Evolutionary conservation across 192 early-diverging fungal genomes (phyloP).

Genomic region (Rhizophagus clarus): DNA sequence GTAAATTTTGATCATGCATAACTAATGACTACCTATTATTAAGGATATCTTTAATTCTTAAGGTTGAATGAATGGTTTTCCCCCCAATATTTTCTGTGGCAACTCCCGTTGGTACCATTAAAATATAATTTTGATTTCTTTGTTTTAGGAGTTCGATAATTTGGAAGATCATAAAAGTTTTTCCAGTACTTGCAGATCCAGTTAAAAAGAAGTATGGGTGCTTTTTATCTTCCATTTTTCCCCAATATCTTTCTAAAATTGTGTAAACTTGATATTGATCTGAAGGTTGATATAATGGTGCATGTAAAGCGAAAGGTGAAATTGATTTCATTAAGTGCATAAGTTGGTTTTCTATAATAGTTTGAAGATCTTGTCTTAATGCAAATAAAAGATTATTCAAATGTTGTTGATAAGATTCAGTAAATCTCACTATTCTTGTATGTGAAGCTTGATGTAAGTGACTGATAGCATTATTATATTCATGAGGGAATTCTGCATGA

Average conservation of each 20-base stretch:
- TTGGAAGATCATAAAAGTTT: conserved; percentile 2
- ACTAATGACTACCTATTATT: not conserved
- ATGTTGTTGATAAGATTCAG: too few relatives aligned
- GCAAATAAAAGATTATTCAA: too few relatives aligned
- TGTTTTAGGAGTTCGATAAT: not conserved
- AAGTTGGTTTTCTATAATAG: not conserved
- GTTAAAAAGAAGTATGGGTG: not conserved
- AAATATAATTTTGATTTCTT: not conserved
- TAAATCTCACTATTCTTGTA: too few relatives aligned
- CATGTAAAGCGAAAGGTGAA: not conserved
- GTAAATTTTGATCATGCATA: not conserved
- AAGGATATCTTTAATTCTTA: not conserved
- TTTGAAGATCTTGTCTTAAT: too few relatives aligned
- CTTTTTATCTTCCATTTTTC: not conserved
- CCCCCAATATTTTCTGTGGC: not conserved
- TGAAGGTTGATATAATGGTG: not conserved
- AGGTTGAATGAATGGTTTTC: not conserved
- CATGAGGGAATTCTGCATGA: too few relatives aligned
- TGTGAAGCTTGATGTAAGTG: too few relatives aligned
- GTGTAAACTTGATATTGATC: not conserved
- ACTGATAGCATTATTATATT: too few relatives aligned
- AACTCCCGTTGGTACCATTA: conserved; percentile 5
- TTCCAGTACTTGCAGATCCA: not conserved
- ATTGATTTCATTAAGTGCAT: too few relatives aligned
- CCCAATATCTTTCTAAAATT: not conserved